Percentiles rank a stretch among this genome's conserved stretches.
Conservation (phyloP, 768 basidiomycete species). For the Panaeolus papilionaceus region DNA sequence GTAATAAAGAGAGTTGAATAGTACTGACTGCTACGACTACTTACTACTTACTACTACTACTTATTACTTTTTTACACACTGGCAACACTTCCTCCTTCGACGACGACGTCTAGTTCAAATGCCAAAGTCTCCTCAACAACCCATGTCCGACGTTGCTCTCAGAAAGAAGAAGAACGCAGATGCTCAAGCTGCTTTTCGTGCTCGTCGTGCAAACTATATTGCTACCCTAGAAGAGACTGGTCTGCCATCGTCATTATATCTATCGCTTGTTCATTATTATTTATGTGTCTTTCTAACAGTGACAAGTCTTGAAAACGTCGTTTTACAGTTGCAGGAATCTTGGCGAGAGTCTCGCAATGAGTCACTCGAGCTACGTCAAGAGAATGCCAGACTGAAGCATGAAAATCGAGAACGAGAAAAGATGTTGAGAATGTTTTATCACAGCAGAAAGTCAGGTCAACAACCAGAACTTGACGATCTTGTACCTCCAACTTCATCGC, state of each 20-base stretch:
- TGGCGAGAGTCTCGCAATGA: slow-evolving; percentile 72
- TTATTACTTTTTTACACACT: slow-evolving; percentile 27
- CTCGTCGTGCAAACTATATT: slow-evolving; percentile 85
- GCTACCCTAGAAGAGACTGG: slow-evolving; percentile 87
- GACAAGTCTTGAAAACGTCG: slow-evolving; percentile 84
- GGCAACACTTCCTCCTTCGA: slow-evolving; percentile 21
- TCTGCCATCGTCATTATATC: slow-evolving; percentile 31
- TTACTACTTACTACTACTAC: not conserved
- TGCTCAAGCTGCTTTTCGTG: slow-evolving; percentile 86
- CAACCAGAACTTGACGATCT: slow-evolving; percentile 58
- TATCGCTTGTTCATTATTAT: slow-evolving; percentile 20
- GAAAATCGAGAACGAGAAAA: slow-evolving; percentile 77
- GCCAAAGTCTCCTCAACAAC: slow-evolving; percentile 32
- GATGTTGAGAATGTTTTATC: slow-evolving; percentile 73
- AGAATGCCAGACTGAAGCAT: slow-evolving; percentile 67
- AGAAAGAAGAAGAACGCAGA: slow-evolving; percentile 91
- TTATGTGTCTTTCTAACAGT: slow-evolving; percentile 42
- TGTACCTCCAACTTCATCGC: slow-evolving; percentile 53
- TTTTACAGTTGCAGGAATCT: slow-evolving; percentile 83
- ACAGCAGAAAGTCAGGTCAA: slow-evolving; percentile 64
- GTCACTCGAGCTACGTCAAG: slow-evolving; percentile 64
- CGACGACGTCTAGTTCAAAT: slow-evolving; percentile 22
- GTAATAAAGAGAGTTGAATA: too few species aligned
- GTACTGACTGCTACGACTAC: too few species aligned
- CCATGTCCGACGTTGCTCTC: slow-evolving; percentile 44